A percentile compares a stretch with the other conserved stretches of the same genome.
These are phyloP conservation scores for Cyanidioschyzon merolae DNA, from an alignment of 23 red algal genomes.

Conservation along the genomic window DNA sequence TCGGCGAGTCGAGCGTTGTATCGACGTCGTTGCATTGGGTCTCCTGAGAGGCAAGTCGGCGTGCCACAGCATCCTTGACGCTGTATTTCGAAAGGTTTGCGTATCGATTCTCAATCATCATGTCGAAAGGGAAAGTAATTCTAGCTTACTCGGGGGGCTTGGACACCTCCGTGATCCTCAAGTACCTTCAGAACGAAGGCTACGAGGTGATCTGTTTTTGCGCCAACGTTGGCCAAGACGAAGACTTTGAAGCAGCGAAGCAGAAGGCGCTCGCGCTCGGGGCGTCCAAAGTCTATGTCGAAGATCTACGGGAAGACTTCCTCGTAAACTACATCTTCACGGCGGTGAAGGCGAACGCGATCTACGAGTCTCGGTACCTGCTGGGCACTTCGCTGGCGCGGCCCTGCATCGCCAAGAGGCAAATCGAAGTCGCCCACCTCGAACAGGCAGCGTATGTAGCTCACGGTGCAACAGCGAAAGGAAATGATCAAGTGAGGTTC, in stretches of 20 bases:
- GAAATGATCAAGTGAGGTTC: constrained; percentile 97
- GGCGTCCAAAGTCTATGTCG: constrained; percentile 70
- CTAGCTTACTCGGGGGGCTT: constrained; percentile 91
- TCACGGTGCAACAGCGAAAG: constrained; percentile 92
- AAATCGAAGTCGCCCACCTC: constrained; percentile 60
- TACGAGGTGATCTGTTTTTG: constrained; percentile 85
- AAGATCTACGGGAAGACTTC: constrained; percentile 76
- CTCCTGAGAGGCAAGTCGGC: no score
- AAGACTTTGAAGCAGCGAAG: constrained; percentile 69
- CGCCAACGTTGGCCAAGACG: constrained; percentile 89
- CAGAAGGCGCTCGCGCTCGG: constrained; percentile 61
- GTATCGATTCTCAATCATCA: no score
- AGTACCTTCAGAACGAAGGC: constrained; percentile 84
- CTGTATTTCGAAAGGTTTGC: no score
- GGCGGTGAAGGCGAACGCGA: constrained; percentile 83
- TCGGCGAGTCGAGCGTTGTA: no score
- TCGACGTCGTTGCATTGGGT: no score
- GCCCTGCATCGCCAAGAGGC: constrained; percentile 82
- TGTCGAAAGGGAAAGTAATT: constrained; percentile 63
- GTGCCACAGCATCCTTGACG: no score
- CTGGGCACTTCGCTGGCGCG: constrained; percentile 80
- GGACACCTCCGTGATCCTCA: constrained; percentile 97
- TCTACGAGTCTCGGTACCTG: constrained; percentile 92
- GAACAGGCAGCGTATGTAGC: constrained; percentile 67
- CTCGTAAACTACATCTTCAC: constrained; percentile 85